Evolutionary conservation across 202 grass and related monocot species (phyloP).

Genomic region (Elaeis oleifera): DNA sequence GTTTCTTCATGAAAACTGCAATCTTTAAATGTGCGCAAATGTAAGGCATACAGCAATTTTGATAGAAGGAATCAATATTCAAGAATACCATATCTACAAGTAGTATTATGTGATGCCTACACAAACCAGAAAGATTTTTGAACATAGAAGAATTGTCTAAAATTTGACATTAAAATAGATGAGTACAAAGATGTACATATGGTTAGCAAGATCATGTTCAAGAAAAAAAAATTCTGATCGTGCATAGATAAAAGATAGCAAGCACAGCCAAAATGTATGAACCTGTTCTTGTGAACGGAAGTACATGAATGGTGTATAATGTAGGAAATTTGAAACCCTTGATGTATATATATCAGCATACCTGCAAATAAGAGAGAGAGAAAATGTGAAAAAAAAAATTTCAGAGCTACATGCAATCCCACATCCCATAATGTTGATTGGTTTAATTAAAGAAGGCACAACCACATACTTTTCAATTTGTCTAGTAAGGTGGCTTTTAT

Average conservation of each 20-base stretch:
- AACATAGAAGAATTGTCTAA: no score
- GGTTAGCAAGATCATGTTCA: no score
- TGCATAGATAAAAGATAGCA: neutral
- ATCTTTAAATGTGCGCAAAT: no score
- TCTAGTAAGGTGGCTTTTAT: constrained; percentile 90
- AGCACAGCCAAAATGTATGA: neutral
- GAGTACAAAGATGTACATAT: no score
- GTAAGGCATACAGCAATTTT: no score
- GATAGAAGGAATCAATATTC: no score
- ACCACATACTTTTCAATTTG: constrained; percentile 89
- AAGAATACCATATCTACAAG: no score
- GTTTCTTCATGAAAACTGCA: no score
- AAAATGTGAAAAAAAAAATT: neutral
- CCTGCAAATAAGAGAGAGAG: constrained; percentile 31
- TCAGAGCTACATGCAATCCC: no score
- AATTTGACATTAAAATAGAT: no score
- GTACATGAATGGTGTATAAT: constrained; percentile 97
- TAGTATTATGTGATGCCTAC: no score
- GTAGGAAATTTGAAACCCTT: constrained; percentile 95
- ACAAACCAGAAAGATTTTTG: no score
- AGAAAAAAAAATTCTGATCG: neutral
- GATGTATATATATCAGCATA: constrained; percentile 99
- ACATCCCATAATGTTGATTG: neutral
- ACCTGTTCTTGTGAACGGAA: constrained; percentile 96
- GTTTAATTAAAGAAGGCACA: neutral